Evolutionary conservation across 2,329 filamentous ascomycete species (phyloP).

Genomic region (Graphilbum fragrans): DNA sequence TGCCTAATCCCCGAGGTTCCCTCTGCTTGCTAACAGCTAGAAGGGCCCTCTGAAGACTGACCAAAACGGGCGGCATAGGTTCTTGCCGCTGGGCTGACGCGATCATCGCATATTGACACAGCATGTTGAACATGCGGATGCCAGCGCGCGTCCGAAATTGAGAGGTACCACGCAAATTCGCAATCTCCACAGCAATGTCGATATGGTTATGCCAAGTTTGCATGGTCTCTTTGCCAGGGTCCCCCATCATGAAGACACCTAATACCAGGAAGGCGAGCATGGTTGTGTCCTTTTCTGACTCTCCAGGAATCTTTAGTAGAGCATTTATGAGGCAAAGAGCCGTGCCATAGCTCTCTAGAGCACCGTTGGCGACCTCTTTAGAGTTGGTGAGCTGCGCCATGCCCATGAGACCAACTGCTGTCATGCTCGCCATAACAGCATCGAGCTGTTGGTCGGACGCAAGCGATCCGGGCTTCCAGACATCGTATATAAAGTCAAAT

Average conservation of each 20-base stretch:
- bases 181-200: conserved; percentile 37
- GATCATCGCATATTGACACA: conserved; percentile 37
- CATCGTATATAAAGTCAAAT: conserved; percentile 39
- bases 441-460: conserved; percentile 23
- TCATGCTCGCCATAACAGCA: conserved; percentile 37
- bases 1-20: conserved; percentile 19
- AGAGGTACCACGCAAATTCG: conserved; percentile 32
- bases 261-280: conserved; percentile 41
- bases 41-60: conserved; percentile 32
- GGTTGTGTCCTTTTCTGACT: conserved; percentile 34
- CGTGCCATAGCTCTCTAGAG: conserved; percentile 36
- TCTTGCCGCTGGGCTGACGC: conserved; percentile 37
- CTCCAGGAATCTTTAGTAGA: conserved; percentile 30
- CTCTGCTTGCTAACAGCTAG: conserved; percentile 19
- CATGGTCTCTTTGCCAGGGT: conserved; percentile 31
- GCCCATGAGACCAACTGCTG: conserved; percentile 40
- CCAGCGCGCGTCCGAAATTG: conserved; percentile 34
- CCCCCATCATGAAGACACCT: conserved; percentile 39
- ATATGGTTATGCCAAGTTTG: conserved; percentile 41
- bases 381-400: conserved; percentile 32
- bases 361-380: conserved; percentile 29
- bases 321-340: conserved; percentile 38
- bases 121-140: conserved; percentile 40
- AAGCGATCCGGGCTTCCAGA: conserved; percentile 33
- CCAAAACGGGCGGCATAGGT: conserved; percentile 33